Base-by-base conservation (phyloP, 352 stramenopile genomes). In the Pythium angustatum region DNA sequence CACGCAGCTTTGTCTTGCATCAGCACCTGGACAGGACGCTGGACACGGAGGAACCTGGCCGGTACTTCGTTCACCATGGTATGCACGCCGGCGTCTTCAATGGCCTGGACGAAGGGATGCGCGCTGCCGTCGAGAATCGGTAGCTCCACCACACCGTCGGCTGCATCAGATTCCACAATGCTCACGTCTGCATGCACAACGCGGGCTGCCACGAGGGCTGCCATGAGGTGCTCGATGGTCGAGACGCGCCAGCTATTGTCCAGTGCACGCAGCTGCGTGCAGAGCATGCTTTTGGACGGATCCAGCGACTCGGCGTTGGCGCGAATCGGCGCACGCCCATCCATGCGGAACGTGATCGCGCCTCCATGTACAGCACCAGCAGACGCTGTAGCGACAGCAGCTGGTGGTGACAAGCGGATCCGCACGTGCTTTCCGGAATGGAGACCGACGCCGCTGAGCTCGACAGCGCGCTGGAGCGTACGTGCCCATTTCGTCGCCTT, bases 141-240 rank as follows among this genome's bases (percentile, higher is more conserved):
- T 36, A 92, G 31, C 62, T 92, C 83, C 6, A 80, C 52, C 21
- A 62, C 47, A 1, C 24, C 28, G 26, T 44, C 24, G 3, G n/a
- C 19, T 31, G 45, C 31, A 10, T 49, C 38, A 8, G 17, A 40
- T 6, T 65, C 43, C 5, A 54, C 27, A 41, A 85, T 58, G 11
- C 83, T 68, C 0, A 93, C 62, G 31, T 72, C 68, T 14, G 69
- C 75, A 55, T 87, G 85, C 2, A 68, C 73, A 28, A 93, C 50
- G 22, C 73, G 64, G 17, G 72, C 61, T 8, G 77, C 79, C 24
- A 77, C 72, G 9, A 90, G 65, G 41, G 79, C 81, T 7, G 83
- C 78, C 78, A 93, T 83, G 11, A 93, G 40, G 41, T 93, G 83
- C 58, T 93, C 83, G n/a, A 77, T 38, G 11, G 83, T 93, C 0